phyloP scores from a whole-genome alignment of 768 basidiomycete genomes.

The Mycena leptocephala region DNA sequence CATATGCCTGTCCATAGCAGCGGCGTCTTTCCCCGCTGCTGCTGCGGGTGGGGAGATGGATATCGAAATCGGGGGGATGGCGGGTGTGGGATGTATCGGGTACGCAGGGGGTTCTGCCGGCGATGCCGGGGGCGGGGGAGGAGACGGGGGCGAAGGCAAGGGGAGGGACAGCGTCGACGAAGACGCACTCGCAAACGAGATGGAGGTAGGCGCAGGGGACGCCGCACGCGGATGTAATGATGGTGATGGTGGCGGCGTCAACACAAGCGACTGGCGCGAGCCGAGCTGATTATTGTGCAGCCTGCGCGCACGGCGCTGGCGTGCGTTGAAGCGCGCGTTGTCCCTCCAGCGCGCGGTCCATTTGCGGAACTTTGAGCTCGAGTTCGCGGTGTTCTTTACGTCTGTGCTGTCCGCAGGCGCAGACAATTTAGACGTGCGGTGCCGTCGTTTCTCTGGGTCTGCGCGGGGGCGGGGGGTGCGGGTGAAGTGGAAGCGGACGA shows the following conservation, averaged over 20 bases:
- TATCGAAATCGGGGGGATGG: background rate
- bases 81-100: background rate
- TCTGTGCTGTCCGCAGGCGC: background rate
- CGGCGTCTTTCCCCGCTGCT: no score
- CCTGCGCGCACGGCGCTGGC: constrained; percentile 69
- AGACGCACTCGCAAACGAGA: background rate
- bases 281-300: background rate
- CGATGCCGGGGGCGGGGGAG: no score
- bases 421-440: background rate
- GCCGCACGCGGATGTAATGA: constrained; percentile 3
- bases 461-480: constrained; percentile 50
- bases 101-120: constrained; percentile 18
- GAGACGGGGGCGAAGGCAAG: no score
- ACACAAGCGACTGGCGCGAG: constrained; percentile 48
- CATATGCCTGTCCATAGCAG: background rate
- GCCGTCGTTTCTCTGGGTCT: constrained; percentile 68
- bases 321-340: constrained; percentile 72
- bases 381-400: constrained; percentile 46
- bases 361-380: constrained; percentile 67
- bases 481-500: constrained; percentile 74
- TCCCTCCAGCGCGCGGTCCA: constrained; percentile 81
- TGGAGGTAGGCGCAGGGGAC: background rate
- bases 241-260: constrained; percentile 30
- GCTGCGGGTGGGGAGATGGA: no score
- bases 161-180: background rate